These are phyloP conservation scores for Allomyces arbusculus DNA, from an alignment of 192 early-diverging fungal species.

Conservation along the genomic window DNA sequence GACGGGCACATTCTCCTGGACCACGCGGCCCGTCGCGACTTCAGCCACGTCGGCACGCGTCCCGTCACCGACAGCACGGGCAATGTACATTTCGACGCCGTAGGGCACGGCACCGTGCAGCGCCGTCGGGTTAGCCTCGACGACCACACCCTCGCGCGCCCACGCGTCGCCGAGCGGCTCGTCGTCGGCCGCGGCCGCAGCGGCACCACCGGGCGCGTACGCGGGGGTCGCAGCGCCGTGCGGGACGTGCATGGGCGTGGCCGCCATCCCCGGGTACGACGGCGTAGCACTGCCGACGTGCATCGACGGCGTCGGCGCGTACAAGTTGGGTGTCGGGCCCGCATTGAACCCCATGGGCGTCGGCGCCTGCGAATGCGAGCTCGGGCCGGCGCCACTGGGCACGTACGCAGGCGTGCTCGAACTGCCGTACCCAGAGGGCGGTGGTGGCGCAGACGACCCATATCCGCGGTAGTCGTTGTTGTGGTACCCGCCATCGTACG, in stretches of 20 bases:
- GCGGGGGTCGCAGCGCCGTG: background rate
- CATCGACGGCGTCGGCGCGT: background rate
- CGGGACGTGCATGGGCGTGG: background rate
- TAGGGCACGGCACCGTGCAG: background rate
- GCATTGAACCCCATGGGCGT: no score
- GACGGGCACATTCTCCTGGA: background rate
- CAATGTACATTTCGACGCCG: background rate
- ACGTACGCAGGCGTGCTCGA: no score
- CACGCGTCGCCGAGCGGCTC: background rate
- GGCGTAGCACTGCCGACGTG: background rate
- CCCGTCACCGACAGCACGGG: background rate
- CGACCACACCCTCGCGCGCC: background rate
- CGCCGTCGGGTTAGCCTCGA: background rate
- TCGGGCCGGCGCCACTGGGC: no score
- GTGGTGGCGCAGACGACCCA: no score
- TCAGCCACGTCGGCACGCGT: background rate
- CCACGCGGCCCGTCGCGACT: background rate
- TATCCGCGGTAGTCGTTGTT: no score
- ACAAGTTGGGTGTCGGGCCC: no score
- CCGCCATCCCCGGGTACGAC: background rate
- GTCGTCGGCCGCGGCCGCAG: background rate
- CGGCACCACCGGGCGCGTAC: background rate
- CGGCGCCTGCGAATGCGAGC: no score
- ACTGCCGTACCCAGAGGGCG: no score
- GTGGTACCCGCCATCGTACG: no score